Base-by-base conservation (phyloP, 345 rosid species). In the Brassica cretica region DNA sequence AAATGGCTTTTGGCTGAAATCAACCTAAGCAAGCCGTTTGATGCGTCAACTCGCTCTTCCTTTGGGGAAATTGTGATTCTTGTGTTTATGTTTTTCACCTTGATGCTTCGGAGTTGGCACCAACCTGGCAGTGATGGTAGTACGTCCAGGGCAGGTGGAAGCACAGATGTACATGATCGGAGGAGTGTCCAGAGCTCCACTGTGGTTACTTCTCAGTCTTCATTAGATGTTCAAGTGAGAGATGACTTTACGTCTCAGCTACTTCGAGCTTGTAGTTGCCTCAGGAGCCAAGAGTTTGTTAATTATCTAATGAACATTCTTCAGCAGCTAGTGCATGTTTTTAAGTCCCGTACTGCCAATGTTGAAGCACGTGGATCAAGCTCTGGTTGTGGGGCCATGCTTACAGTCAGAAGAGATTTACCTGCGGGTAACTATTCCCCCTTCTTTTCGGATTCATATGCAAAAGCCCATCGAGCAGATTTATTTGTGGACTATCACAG, bases 101-200 rank as follows among this genome's bases (percentile, higher is more conserved):
- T 95, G 90, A 95, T 95, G 98, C 98, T 95, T 62, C 94, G 98
- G 71, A 95, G 94, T 78, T 95, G 99, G 99, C 97, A 95, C 72
- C 99, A 93, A 78, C 99, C 99, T 74, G 98, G 98, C 58, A 86
- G 85, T 69, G 97, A 90, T 81, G 60, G 83, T 76, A 80, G 88
- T 81, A 68, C 71, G 66, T 70, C 85, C 62, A 88, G 84, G 80
- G 68, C 86, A 64, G 74, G 86, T 39, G 96, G 87, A 79, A 84
- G 67, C 80, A 58, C 83, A 19, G 91, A 91, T 32, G 69, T 81
- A 18, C 88, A 83, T 81, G 98, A 94, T 80, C 90, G 87, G 80
- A 86, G 81, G 80, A 58, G 81, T 66, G 51, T 76, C 75, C 97
- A 83, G 82, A 84, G 53, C 64, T 84, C 85, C 39, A 70, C 81